Evolutionary conservation across 1,284 basidiomycete genomes (phyloP).

Genomic region (Ganoderma sinense): DNA sequence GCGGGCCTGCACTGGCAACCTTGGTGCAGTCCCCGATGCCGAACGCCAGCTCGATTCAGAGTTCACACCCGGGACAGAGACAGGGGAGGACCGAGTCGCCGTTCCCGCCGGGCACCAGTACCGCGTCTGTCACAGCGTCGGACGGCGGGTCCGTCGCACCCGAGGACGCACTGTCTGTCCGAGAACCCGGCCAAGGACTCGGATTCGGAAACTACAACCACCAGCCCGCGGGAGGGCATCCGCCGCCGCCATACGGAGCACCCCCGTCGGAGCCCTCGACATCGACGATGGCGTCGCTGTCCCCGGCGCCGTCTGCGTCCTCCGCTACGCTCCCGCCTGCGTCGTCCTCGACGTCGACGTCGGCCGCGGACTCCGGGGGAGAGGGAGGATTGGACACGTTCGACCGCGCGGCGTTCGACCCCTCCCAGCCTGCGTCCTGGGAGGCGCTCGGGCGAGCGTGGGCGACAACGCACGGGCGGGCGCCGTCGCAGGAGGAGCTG

Average conservation of each 20-base stretch:
- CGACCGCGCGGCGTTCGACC: constrained; percentile 74
- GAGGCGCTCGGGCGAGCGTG: constrained; percentile 78
- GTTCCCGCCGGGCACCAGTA: constrained; percentile 18
- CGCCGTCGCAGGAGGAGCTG: constrained; percentile 75
- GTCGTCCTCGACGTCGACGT: constrained; percentile 9
- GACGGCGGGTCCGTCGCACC: constrained; percentile 22
- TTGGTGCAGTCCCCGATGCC: not conserved
- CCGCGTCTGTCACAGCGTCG: constrained; percentile 21
- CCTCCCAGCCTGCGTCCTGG: constrained; percentile 74
- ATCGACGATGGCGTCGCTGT: constrained; percentile 10
- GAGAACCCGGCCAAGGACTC: too few relatives aligned
- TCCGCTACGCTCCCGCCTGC: not conserved
- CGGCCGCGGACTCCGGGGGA: constrained; percentile 31
- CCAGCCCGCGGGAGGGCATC: not conserved
- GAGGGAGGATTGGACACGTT: constrained; percentile 62
- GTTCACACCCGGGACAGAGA: not conserved
- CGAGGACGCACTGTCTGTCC: constrained; percentile 9
- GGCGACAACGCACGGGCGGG: constrained; percentile 67
- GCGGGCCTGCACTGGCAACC: not conserved
- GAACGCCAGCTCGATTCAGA: not conserved
- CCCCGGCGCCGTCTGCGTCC: constrained; percentile 12
- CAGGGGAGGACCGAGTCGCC: constrained; percentile 28
- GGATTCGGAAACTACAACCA: not conserved
- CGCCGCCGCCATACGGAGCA: not conserved
- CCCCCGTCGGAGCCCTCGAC: not conserved